A percentile compares a stretch with the other conserved stretches of the same genome.
These are phyloP conservation scores for Xylaria sp. DNA, from an alignment of 2,329 filamentous ascomycete genomes.

Conservation along the genomic window DNA sequence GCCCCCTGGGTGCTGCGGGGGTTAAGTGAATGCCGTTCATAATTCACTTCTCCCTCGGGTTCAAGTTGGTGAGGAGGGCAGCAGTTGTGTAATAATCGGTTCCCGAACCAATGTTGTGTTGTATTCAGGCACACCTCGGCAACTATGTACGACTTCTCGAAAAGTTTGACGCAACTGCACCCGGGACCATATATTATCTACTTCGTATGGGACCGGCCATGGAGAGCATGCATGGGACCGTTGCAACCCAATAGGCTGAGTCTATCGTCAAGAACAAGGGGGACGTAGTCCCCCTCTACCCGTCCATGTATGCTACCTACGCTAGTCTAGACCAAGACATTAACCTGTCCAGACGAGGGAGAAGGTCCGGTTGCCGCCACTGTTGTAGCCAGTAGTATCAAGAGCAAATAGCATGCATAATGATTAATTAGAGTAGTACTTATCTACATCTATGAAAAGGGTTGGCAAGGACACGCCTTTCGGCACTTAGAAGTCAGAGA, in stretches of 20 bases:
- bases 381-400: not conserved
- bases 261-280: constrained; percentile 9
- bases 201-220: constrained; percentile 5
- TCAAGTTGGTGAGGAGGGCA: constrained; percentile 8
- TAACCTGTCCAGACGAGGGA: constrained; percentile 1
- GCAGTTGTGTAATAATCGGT: constrained; percentile 6
- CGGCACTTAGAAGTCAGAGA: not conserved
- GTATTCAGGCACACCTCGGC: constrained; percentile 5
- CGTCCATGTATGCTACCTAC: not conserved
- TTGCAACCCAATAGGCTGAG: not conserved
- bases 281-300: not conserved
- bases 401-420: not conserved
- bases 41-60: not conserved
- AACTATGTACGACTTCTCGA: constrained; percentile 6
- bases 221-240: not conserved
- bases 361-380: not conserved
- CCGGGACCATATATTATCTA: not conserved
- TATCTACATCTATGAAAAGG: not conserved
- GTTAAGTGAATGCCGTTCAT: constrained; percentile 45
- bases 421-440: not conserved
- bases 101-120: constrained; percentile 11
- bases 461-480: not conserved
- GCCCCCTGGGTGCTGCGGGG: constrained; percentile 27
- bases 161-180: constrained; percentile 8
- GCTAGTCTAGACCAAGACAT: not conserved